Conservation (phyloP, 257 asterid species). For the Ballota nigra region DNA sequence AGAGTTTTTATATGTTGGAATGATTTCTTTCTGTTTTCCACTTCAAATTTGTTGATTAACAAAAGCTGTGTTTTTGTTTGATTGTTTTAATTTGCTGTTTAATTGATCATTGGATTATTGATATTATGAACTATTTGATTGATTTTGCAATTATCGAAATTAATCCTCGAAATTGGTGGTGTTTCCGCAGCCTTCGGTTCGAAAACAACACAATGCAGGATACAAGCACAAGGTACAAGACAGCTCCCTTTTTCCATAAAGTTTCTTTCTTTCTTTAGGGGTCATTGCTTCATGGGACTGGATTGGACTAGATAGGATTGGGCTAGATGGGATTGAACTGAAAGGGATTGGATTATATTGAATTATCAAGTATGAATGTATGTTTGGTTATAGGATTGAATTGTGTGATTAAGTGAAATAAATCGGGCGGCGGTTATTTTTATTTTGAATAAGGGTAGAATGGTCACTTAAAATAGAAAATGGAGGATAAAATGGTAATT, state of each 20-base stretch:
- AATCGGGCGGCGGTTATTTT: too few relatives aligned
- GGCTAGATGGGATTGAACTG: too few relatives aligned
- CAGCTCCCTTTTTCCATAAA: neutral
- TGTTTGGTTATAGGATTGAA: too few relatives aligned
- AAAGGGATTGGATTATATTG: too few relatives aligned
- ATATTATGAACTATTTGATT: neutral
- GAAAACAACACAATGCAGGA: slow-evolving; percentile 96
- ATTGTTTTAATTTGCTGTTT: neutral
- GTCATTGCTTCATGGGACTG: too few relatives aligned
- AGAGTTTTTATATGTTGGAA: neutral
- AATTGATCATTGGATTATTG: neutral
- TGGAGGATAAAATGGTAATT: too few relatives aligned
- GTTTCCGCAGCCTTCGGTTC: slow-evolving; percentile 84
- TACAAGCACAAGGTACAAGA: slow-evolving; percentile 88
- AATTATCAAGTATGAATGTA: too few relatives aligned
- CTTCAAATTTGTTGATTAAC: neutral
- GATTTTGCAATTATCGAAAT: neutral
- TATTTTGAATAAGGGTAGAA: too few relatives aligned
- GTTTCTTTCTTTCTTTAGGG: neutral
- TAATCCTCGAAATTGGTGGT: slow-evolving; percentile 7
- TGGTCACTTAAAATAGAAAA: too few relatives aligned
- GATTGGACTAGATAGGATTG: too few relatives aligned
- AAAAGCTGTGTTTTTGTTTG: neutral
- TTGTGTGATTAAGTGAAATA: too few relatives aligned
- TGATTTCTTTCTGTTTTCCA: neutral